Base-by-base conservation (phyloP, 257 asterid genomes). In the Osmanthus fragrans region DNA sequence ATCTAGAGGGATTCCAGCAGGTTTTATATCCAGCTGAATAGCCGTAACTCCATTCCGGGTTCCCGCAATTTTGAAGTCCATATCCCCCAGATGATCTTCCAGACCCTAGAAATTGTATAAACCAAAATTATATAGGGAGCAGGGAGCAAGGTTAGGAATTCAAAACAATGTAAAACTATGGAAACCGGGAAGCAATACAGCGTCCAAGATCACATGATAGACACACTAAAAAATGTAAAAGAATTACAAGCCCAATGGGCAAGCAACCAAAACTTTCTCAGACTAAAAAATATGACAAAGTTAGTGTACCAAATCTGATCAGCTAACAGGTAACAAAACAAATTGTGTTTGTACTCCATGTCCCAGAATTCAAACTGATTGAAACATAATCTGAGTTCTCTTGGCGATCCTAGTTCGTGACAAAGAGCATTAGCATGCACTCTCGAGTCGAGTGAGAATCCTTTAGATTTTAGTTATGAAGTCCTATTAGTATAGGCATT, bases 61-160 rank as follows among this genome's bases (percentile, higher is more conserved):
- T 79, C 98, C 99, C 79, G 99, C 92, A 84, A 96, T 89, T 86
- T 96, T 96, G 83, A 96, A 96, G 90, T 96, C 98, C 96, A 96
- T 96, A 79, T 96, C 99, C 80, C 98, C 98, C 70, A 96, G 82
- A 86, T 96, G 99, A 90, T 96, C 99, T 85, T 96, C 99, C 90
- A 96, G 86, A 76, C 99, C 99, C 99, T 95, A 74, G 36, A 77
- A 74, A 47, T 45, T 13, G 58, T 5, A 47, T 47, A 47, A 12
- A 16, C n/a, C 16, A 12, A 42, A 42, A 42, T 11, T 42, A 42
- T 42, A 42, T 40, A 12, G 49, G 16, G 4, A 40, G 13, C 2
- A 12, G 49, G 16, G 4, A 40, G 13, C 2, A 3, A 40, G 51
- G 18, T 42, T 12, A 42, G 51, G 18, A 3, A 42, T 42, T 42